Conservation (phyloP, 495 filamentous ascomycete species). For the Baudoinia panamericana region DNA sequence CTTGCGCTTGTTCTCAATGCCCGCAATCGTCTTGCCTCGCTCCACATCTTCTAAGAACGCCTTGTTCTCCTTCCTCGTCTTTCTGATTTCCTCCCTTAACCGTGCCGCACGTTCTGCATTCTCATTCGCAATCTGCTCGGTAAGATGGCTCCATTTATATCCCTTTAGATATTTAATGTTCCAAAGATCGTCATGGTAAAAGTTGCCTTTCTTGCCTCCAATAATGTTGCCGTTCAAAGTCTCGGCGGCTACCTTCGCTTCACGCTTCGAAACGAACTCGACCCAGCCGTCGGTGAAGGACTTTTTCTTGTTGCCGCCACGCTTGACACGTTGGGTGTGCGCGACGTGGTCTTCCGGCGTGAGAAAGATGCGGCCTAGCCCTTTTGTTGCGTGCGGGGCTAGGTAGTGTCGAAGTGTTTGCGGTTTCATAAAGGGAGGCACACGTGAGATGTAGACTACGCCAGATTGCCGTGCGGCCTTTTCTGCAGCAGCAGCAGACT, state of each 20-base stretch:
- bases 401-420: conserved; percentile 64
- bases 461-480: conserved; percentile 52
- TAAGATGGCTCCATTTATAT: conserved; percentile 66
- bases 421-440: conserved; percentile 93
- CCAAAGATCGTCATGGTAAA: conserved; percentile 90
- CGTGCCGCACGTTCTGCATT: conserved; percentile 67
- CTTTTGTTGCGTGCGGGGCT: conserved; percentile 51
- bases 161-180: conserved; percentile 71
- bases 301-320: conserved; percentile 78
- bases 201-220: conserved; percentile 75
- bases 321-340: conserved; percentile 44
- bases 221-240: conserved; percentile 69
- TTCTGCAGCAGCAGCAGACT: conserved; percentile 46
- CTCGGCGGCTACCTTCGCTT: conserved; percentile 75
- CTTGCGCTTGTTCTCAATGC: conserved; percentile 37
- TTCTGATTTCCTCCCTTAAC: conserved; percentile 66
- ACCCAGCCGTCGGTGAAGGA: conserved; percentile 89
- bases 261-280: conserved; percentile 63
- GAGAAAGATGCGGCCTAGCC: conserved; percentile 74
- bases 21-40: conserved; percentile 37
- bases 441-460: conserved; percentile 76
- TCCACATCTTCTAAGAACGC: conserved; percentile 67
- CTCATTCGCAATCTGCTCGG: conserved; percentile 63
- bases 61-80: conserved; percentile 70
- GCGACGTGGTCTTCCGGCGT: conserved; percentile 59